A percentile compares a stretch with the other conserved stretches of the same genome.
Evolutionary conservation across 2,329 filamentous ascomycete genomes (phyloP).

Genomic region (Scytalidium sp.): DNA sequence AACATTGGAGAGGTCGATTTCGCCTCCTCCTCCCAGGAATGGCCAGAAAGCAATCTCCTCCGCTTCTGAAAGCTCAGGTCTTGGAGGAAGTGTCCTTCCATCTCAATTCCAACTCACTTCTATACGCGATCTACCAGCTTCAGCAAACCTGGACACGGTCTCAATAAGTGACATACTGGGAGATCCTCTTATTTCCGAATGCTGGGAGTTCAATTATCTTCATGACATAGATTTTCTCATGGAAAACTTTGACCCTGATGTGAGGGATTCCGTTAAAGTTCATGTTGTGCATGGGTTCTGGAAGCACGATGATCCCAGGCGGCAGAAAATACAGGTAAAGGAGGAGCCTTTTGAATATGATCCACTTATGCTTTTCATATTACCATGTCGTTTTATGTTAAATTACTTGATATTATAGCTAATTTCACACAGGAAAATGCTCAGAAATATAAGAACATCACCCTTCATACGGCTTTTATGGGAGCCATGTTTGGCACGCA

Average conservation of each 20-base stretch:
- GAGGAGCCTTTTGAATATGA: slow-evolving; percentile 18
- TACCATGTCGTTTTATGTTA: neutral
- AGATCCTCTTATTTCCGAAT: slow-evolving; percentile 53
- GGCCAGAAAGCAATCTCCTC: neutral
- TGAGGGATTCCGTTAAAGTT: slow-evolving; percentile 47
- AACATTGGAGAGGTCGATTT: slow-evolving; percentile 20
- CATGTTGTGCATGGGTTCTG: slow-evolving; percentile 63
- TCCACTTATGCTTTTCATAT: neutral
- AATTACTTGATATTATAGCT: neutral
- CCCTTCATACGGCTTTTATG: slow-evolving; percentile 72
- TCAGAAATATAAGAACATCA: slow-evolving; percentile 61
- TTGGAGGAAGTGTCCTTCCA: slow-evolving; percentile 8
- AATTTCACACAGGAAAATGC: slow-evolving; percentile 53
- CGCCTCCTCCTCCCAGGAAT: slow-evolving; percentile 24
- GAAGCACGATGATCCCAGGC: slow-evolving; percentile 61
- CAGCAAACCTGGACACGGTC: slow-evolving; percentile 54
- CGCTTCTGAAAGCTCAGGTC: slow-evolving; percentile 1
- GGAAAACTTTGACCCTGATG: slow-evolving; percentile 51
- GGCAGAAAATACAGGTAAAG: slow-evolving; percentile 39
- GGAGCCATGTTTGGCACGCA: slow-evolving; percentile 85
- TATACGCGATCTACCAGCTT: slow-evolving; percentile 48
- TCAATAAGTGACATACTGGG: slow-evolving; percentile 55
- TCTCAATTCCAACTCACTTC: slow-evolving; percentile 60
- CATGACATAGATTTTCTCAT: slow-evolving; percentile 59
- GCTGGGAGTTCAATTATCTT: slow-evolving; percentile 55